phyloP scores from a whole-genome alignment of 441 rosid species.

The Geranium incanum region DNA sequence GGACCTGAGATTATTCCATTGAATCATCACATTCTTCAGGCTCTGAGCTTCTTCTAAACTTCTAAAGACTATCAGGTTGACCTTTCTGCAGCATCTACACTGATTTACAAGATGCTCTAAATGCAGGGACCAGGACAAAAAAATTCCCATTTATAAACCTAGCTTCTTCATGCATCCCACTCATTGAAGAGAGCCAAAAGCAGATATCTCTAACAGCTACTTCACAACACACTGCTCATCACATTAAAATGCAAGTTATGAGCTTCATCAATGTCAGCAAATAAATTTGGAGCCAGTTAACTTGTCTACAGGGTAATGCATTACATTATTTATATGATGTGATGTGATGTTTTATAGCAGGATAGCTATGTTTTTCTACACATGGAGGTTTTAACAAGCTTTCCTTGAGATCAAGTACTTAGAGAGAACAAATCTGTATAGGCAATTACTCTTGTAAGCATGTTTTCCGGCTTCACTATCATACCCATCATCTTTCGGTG shows the following conservation, averaged over 20 bases:
- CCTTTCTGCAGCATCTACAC: slow-evolving; percentile 33
- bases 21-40: background rate
- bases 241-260: background rate
- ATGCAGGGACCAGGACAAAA: slow-evolving; percentile 31
- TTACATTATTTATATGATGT: no score
- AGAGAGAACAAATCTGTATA: no score
- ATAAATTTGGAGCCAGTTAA: background rate
- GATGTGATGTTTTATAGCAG: background rate
- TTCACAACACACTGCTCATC: slow-evolving; percentile 25
- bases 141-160: slow-evolving; percentile 29
- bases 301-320: no score
- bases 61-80: slow-evolving; percentile 22
- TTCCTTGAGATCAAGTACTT: no score
- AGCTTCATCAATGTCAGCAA: background rate
- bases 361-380: no score
- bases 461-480: no score
- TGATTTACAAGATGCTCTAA: slow-evolving; percentile 52
- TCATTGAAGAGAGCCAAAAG: slow-evolving; percentile 30
- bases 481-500: no score
- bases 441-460: no score
- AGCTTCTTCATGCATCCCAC: slow-evolving; percentile 23
- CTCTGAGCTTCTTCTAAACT: slow-evolving; percentile 4
- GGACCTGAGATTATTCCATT: no score
- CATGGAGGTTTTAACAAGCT: no score
- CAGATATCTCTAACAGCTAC: slow-evolving; percentile 25